Conservation (phyloP, 192 early-diverging fungal genomes). For the Podila clonocystis region DNA sequence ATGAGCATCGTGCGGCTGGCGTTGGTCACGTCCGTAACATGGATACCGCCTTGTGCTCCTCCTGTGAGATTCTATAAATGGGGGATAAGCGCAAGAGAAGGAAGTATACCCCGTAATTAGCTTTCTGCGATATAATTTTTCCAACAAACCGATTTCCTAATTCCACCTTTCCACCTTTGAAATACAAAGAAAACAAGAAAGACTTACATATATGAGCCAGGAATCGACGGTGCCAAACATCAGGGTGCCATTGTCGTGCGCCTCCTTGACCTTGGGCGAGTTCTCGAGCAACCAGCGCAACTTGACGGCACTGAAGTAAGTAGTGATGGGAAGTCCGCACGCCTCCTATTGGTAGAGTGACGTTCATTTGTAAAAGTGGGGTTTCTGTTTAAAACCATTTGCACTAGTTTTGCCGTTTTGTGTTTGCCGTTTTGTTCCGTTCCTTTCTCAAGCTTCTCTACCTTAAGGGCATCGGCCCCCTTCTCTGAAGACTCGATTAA, state of each 20-base stretch:
- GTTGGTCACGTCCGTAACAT: slow-evolving; percentile 94
- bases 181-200: too few species aligned
- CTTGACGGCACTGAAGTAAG: slow-evolving; percentile 94
- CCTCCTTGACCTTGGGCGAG: slow-evolving; percentile 72
- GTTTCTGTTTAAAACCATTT: too few species aligned
- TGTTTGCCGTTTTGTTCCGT: too few species aligned
- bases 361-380: too few species aligned
- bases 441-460: neutral
- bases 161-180: too few species aligned
- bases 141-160: too few species aligned
- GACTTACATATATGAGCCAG: slow-evolving; percentile 89
- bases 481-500: slow-evolving; percentile 59
- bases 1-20: slow-evolving; percentile 96
- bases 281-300: slow-evolving; percentile 94
- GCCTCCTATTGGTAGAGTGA: slow-evolving; percentile 40
- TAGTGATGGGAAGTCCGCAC: slow-evolving; percentile 90
- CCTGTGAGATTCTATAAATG: slow-evolving; percentile 83
- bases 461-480: slow-evolving; percentile 52
- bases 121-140: too few species aligned
- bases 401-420: too few species aligned
- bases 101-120: too few species aligned
- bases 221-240: slow-evolving; percentile 93
- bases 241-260: slow-evolving; percentile 76
- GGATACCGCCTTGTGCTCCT: slow-evolving; percentile 70
- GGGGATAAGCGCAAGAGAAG: neutral